Conservation (phyloP, 495 filamentous ascomycete genomes). For the Hyaloscypha variabilis region DNA sequence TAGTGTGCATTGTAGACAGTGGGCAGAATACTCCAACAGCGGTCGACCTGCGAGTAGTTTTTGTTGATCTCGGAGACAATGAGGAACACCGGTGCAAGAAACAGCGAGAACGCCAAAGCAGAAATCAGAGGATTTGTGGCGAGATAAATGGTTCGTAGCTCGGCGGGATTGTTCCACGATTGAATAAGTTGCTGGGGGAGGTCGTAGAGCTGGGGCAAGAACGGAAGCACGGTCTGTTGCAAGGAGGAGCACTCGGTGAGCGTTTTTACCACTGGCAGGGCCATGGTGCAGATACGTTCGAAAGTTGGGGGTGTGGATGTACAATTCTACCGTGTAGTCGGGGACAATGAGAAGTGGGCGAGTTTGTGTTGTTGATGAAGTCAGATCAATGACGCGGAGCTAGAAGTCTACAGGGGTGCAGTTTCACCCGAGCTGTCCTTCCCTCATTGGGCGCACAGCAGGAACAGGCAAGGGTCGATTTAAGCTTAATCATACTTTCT, state of each 20-base stretch:
- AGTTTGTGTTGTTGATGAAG: background rate
- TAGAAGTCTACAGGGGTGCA: constrained; percentile 2
- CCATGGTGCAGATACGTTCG: constrained; percentile 45
- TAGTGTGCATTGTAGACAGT: constrained; percentile 90
- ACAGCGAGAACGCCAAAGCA: constrained; percentile 71
- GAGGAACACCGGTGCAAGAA: constrained; percentile 69
- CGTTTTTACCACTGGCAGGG: constrained; percentile 68
- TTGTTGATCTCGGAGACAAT: constrained; percentile 78
- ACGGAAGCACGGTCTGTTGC: constrained; percentile 69
- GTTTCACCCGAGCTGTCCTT: background rate
- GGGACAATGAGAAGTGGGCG: background rate
- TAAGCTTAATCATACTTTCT: background rate
- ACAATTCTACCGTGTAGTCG: background rate
- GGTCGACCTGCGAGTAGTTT: constrained; percentile 95
- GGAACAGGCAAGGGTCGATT: background rate
- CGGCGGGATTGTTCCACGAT: constrained; percentile 54
- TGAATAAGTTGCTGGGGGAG: constrained; percentile 66
- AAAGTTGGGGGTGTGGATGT: background rate
- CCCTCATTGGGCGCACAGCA: background rate
- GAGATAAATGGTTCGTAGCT: constrained; percentile 68
- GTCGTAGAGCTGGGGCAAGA: constrained; percentile 73
- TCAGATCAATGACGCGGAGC: background rate
- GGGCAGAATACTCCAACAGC: constrained; percentile 88
- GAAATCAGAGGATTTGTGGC: constrained; percentile 85
- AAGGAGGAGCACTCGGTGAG: constrained; percentile 75